Evolutionary conservation across 1,284 basidiomycete species (phyloP).

Genomic region (Cystobasidiaceae sp.): DNA sequence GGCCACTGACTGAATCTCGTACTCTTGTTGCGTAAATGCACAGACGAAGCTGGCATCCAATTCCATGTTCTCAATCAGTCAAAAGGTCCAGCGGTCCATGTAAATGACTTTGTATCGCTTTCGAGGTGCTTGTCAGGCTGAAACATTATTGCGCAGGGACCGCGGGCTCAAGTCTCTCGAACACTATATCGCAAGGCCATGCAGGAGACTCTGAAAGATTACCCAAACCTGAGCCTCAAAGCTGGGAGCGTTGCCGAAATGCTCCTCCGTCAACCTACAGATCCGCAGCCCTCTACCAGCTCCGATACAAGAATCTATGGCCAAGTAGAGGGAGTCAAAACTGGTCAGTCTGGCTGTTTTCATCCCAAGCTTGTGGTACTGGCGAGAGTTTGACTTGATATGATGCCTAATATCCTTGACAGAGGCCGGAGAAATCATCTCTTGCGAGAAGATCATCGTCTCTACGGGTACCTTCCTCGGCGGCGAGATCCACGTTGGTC

Average conservation of each 20-base stretch:
- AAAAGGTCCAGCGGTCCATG: conserved; percentile 82
- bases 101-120: conserved; percentile 46
- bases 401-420: conserved; percentile 5
- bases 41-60: conserved; percentile 79
- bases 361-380: no score
- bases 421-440: conserved; percentile 71
- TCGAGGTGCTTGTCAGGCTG: not conserved
- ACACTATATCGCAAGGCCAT: conserved; percentile 74
- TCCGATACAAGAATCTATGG: conserved; percentile 40
- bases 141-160: conserved; percentile 59
- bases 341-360: no score
- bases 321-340: conserved; percentile 60
- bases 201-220: conserved; percentile 62
- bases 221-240: conserved; percentile 63
- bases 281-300: not conserved
- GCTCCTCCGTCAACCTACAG: conserved; percentile 53
- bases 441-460: conserved; percentile 72
- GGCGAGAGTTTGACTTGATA: no score
- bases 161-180: conserved; percentile 78
- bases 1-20: no score
- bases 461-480: conserved; percentile 87
- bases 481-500: conserved; percentile 80
- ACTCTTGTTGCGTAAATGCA: no score
- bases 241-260: conserved; percentile 75
- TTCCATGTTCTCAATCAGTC: conserved; percentile 79